A percentile compares a stretch with the other conserved stretches of the same genome.
Conservation (phyloP, 495 filamentous ascomycete genomes). For the Trichoderma erinaceum region DNA sequence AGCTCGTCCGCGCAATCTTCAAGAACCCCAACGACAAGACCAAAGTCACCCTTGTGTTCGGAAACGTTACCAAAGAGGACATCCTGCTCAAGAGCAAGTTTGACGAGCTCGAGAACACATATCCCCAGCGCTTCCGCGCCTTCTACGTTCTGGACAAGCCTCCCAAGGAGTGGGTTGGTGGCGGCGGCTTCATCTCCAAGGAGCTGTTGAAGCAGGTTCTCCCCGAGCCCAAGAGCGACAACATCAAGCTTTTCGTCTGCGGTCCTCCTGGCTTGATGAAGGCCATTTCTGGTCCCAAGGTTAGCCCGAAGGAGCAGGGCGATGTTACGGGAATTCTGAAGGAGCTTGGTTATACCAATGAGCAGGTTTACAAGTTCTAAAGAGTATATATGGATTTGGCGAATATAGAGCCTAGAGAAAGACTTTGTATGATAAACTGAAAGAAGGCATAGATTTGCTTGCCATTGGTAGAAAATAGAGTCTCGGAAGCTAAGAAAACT, state of each 20-base stretch:
- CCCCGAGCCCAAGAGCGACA: conserved; percentile 80
- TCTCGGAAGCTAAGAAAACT: neutral
- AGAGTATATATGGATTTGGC: neutral
- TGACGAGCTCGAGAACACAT: conserved; percentile 77
- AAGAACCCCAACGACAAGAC: conserved; percentile 93
- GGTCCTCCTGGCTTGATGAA: conserved; percentile 92
- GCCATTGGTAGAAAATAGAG: conserved; percentile 2
- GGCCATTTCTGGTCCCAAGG: conserved; percentile 81
- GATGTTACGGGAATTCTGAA: conserved; percentile 78
- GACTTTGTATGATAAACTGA: neutral
- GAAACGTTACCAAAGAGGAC: conserved; percentile 78
- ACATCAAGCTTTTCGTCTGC: conserved; percentile 89
- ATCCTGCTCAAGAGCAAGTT: conserved; percentile 83
- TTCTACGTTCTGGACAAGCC: conserved; percentile 86
- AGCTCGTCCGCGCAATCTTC: conserved; percentile 81
- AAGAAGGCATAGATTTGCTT: neutral
- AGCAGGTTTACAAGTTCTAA: conserved; percentile 98
- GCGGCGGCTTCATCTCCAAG: conserved; percentile 74
- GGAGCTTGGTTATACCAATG: conserved; percentile 84
- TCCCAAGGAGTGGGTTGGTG: conserved; percentile 70
- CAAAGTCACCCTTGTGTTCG: conserved; percentile 90
- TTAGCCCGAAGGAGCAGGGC: conserved; percentile 84
- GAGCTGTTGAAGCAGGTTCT: conserved; percentile 87
- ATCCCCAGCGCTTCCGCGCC: conserved; percentile 85
- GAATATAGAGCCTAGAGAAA: neutral